Evolutionary conservation across 2,329 filamentous ascomycete species (phyloP).

Genomic region (Nemania abortiva): DNA sequence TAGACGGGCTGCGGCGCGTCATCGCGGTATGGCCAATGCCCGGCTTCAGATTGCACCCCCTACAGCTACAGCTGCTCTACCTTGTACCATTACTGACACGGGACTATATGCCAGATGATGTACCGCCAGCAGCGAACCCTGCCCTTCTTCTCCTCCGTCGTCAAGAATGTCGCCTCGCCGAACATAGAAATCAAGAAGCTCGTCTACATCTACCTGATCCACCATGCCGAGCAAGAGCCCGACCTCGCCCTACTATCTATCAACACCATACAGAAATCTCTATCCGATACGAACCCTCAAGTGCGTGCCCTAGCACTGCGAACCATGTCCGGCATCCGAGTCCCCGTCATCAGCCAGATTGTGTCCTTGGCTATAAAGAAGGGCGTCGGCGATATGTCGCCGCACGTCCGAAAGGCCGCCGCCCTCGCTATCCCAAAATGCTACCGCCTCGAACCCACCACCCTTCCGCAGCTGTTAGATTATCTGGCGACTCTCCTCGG

Average conservation of each 20-base stretch:
- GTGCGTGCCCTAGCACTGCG: slow-evolving; percentile 91
- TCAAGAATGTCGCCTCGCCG: slow-evolving; percentile 96
- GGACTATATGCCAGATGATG: slow-evolving; percentile 78
- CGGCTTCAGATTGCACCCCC: slow-evolving; percentile 26
- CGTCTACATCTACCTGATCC: slow-evolving; percentile 97
- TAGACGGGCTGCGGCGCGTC: slow-evolving; percentile 90
- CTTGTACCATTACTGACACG: slow-evolving; percentile 31
- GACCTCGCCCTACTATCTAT: slow-evolving; percentile 96
- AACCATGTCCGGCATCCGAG: slow-evolving; percentile 97
- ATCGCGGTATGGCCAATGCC: slow-evolving; percentile 75
- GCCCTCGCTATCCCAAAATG: slow-evolving; percentile 96
- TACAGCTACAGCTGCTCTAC: neutral
- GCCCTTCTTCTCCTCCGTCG: slow-evolving; percentile 95
- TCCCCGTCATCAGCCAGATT: slow-evolving; percentile 97
- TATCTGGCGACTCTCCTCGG: slow-evolving; percentile 82
- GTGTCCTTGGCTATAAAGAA: slow-evolving; percentile 96
- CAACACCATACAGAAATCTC: slow-evolving; percentile 98
- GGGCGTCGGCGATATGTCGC: slow-evolving; percentile 92
- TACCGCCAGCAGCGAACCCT: slow-evolving; percentile 90
- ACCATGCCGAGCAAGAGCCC: slow-evolving; percentile 95
- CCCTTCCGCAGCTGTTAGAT: slow-evolving; percentile 85
- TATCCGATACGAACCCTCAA: slow-evolving; percentile 91
- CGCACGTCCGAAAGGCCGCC: slow-evolving; percentile 90
- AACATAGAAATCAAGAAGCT: slow-evolving; percentile 97
- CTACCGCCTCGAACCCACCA: slow-evolving; percentile 88